Evolutionary conservation across 2,329 filamentous ascomycete genomes (phyloP).

Genomic region (Talaromyces sp.): DNA sequence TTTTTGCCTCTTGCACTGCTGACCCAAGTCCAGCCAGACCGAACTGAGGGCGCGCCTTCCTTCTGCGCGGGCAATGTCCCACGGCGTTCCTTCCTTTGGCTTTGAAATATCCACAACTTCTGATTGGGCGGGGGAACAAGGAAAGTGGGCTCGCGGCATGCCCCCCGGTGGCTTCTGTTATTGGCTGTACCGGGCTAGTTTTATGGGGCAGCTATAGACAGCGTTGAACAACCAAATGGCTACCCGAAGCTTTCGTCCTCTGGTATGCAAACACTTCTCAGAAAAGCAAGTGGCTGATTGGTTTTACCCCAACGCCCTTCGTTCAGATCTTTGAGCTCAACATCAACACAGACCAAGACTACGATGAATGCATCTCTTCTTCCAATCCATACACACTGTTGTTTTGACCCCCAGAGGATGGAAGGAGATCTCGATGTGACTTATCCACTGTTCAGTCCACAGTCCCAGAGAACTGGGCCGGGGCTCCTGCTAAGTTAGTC

Average conservation of each 20-base stretch:
- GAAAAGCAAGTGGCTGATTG: background rate
- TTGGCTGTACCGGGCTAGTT: background rate
- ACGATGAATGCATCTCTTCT: background rate
- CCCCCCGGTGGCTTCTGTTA: background rate
- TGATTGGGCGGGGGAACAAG: slow-evolving; percentile 9
- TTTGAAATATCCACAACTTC: background rate
- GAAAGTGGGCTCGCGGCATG: slow-evolving; percentile 5
- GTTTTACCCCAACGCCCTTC: background rate
- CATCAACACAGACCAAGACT: background rate
- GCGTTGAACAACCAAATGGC: background rate
- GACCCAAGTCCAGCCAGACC: background rate
- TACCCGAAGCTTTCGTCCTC: background rate
- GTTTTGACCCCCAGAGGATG: background rate
- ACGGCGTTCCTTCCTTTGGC: background rate
- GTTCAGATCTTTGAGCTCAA: background rate
- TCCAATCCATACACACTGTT: background rate
- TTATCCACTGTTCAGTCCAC: background rate
- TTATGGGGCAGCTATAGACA: background rate
- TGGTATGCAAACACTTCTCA: background rate
- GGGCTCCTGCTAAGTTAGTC: background rate
- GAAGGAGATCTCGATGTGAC: background rate
- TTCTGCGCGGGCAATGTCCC: background rate
- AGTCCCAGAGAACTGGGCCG: slow-evolving; percentile 1
- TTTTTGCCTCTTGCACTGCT: background rate
- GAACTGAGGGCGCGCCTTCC: background rate